Base-by-base conservation (phyloP, 331 rosid species). In the Ulmus americana region DNA sequence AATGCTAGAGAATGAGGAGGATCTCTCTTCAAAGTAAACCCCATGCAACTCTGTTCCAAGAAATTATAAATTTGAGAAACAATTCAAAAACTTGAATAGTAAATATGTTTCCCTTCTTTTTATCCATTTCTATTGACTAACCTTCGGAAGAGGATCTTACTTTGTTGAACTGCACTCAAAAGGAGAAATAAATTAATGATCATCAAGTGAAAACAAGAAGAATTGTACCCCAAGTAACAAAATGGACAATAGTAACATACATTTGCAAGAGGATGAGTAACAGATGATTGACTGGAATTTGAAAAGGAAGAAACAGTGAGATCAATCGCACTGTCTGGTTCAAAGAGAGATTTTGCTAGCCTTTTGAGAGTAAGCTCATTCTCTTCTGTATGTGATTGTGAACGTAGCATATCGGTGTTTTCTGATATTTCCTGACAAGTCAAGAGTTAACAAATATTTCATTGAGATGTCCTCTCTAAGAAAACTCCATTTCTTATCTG, bases 161-260 rank as follows among this genome's bases (percentile, higher is more conserved):
- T 77, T 75, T 73, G 60, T 39, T 81, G 59, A 75, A 78, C 95
- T 85, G 95, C 85, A 80, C 46, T 53, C 59, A 39, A 58, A 68
- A 70, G 74, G 42, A 74, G 35, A 18, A 45, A 14, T 6, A 47
- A 42, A 62, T 65, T 57, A 78, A 54, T 10, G 45, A 72, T 47
- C 13, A 71, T 50, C 59, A 46, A 73, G 18, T n/a, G 58, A 40
- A 46, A 18, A 38, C 28, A 60, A 47, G 38, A 38, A 49, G 47
- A 7, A 13, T 54, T 35, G 7, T 42, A 7, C 6, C 6, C 13
- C 65, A 43, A 42, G 61, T 10, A 14, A 65, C 35, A 22, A 43
- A 14, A 40, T 11, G 64, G 12, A 41, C 59, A 55, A 51, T 56
- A 63, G 62, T 45, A 62, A 6, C 41, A 28, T 74, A 57, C 76